Evolutionary conservation across 768 basidiomycete species (phyloP).

Genomic region (Pisolithus sp.): DNA sequence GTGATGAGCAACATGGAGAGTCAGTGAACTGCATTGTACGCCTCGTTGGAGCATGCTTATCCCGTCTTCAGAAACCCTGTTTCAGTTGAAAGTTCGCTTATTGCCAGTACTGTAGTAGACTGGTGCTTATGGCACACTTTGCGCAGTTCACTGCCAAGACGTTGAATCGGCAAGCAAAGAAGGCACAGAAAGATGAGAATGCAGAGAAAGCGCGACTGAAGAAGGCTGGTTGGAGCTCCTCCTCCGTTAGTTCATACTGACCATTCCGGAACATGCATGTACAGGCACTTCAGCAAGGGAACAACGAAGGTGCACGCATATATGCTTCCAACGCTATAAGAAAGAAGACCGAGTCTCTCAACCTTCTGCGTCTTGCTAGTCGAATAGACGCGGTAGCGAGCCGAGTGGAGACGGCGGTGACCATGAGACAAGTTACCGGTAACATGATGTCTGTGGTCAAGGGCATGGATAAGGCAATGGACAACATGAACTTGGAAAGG

Average conservation of each 20-base stretch:
- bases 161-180: conserved; percentile 90
- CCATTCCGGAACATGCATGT: background rate
- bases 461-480: conserved; percentile 99
- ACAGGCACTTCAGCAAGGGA: conserved; percentile 93
- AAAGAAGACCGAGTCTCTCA: conserved; percentile 93
- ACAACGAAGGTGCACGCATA: conserved; percentile 94
- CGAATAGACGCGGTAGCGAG: conserved; percentile 96
- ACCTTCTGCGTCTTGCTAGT: conserved; percentile 83
- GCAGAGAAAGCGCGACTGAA: conserved; percentile 86
- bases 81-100: conserved; percentile 84
- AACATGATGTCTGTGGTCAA: conserved; percentile 95
- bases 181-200: conserved; percentile 93
- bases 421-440: conserved; percentile 94
- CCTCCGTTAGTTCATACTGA: background rate
- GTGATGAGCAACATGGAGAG: conserved; percentile 85
- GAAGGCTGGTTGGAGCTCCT: conserved; percentile 52
- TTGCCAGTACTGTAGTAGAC: conserved; percentile 5
- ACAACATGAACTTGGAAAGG: conserved; percentile 96
- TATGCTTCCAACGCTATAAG: conserved; percentile 98
- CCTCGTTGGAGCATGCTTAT: background rate
- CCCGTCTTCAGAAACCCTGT: conserved; percentile 74
- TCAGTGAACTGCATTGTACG: conserved; percentile 34
- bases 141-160: conserved; percentile 95
- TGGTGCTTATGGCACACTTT: conserved; percentile 6
- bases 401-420: conserved; percentile 95